These are phyloP conservation scores for Aspergillus affinis DNA, from an alignment of 495 filamentous ascomycete species.

Conservation along the genomic window DNA sequence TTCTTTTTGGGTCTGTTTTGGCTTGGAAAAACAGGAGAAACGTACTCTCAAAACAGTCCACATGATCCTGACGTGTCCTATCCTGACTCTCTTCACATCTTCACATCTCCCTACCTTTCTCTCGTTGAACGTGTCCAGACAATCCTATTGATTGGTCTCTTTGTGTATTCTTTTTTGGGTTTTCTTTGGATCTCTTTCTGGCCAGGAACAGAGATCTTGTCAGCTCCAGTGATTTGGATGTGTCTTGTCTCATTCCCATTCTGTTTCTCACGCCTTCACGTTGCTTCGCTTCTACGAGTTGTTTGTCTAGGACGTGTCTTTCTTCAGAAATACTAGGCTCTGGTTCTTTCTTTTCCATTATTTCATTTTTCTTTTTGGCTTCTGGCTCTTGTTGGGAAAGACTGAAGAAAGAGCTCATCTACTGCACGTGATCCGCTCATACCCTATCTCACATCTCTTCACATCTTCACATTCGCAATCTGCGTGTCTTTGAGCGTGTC, in stretches of 20 bases:
- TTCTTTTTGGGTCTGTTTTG: background rate
- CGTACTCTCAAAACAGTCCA: background rate
- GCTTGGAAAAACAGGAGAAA: background rate
- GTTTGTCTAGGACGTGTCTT: too few relatives aligned
- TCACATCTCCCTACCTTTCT: background rate
- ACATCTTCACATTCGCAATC: background rate
- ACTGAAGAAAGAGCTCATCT: background rate
- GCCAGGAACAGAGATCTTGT: background rate
- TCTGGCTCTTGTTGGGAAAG: background rate
- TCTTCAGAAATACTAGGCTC: too few relatives aligned
- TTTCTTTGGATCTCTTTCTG: background rate
- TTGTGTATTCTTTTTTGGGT: background rate
- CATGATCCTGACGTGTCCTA: background rate
- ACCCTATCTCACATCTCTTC: conserved; percentile 2
- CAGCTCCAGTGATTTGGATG: background rate
- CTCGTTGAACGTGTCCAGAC: background rate
- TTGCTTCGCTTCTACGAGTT: too few relatives aligned
- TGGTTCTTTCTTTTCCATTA: background rate
- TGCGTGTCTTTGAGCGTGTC: background rate
- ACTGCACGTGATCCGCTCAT: conserved; percentile 3
- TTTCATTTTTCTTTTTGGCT: background rate
- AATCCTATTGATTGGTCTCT: background rate
- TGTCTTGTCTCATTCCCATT: background rate
- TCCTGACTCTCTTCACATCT: background rate
- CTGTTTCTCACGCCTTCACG: background rate